Evolutionary conservation across 2,329 filamentous ascomycete genomes (phyloP).

Genomic region (Cercospora sojina): DNA sequence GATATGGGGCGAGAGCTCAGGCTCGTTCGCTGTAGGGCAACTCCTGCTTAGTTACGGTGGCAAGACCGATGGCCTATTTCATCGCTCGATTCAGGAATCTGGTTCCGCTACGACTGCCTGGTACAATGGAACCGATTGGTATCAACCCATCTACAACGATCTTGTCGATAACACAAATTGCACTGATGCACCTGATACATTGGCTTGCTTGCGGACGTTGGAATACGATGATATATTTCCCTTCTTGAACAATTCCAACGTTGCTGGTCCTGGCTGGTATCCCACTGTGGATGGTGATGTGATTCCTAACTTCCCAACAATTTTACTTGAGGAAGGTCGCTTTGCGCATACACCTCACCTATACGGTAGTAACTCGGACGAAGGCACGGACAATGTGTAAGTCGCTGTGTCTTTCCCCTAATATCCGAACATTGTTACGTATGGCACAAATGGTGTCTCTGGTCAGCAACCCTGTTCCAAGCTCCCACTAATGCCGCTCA

Average conservation of each 20-base stretch:
- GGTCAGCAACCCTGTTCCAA: neutral
- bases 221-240: slow-evolving; percentile 30
- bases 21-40: slow-evolving; percentile 47
- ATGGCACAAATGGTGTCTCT: neutral
- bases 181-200: slow-evolving; percentile 22
- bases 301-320: slow-evolving; percentile 52
- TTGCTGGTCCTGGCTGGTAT: slow-evolving; percentile 38
- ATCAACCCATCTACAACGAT: slow-evolving; percentile 61
- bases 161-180: slow-evolving; percentile 48
- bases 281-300: slow-evolving; percentile 58
- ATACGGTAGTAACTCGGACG: slow-evolving; percentile 63
- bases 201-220: slow-evolving; percentile 61
- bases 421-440: neutral
- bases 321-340: slow-evolving; percentile 56
- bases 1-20: slow-evolving; percentile 38
- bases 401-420: neutral
- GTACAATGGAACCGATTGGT: slow-evolving; percentile 28
- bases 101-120: slow-evolving; percentile 31
- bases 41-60: slow-evolving; percentile 49
- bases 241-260: slow-evolving; percentile 26
- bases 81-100: slow-evolving; percentile 48
- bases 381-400: slow-evolving; percentile 58
- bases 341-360: slow-evolving; percentile 63
- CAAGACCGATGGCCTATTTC: slow-evolving; percentile 50
- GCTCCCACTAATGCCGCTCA: neutral